phyloP scores from a whole-genome alignment of 1,139 yeast genomes.

The Debaryomyces subglobosus region DNA sequence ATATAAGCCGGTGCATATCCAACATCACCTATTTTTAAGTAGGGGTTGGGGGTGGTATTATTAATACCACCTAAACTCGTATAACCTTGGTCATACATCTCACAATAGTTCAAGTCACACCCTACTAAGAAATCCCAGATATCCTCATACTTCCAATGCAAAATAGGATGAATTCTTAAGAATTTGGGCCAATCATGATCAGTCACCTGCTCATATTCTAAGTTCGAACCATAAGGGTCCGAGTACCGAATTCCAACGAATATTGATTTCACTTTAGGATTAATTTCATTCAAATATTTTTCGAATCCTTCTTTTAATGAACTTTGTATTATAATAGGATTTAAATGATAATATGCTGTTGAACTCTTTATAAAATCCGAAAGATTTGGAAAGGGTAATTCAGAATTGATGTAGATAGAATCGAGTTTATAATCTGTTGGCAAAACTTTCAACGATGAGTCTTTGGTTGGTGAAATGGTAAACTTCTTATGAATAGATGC shows the following conservation, averaged over 20 bases:
- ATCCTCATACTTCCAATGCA: slow-evolving; percentile 79
- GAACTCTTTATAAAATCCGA: slow-evolving; percentile 47
- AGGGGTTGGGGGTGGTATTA: slow-evolving; percentile 70
- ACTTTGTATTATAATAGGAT: slow-evolving; percentile 47
- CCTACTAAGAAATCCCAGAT: slow-evolving; percentile 71
- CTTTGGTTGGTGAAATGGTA: slow-evolving; percentile 5
- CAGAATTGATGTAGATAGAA: slow-evolving; percentile 72
- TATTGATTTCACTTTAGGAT: slow-evolving; percentile 59
- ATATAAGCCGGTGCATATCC: slow-evolving; percentile 65
- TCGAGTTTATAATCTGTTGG: slow-evolving; percentile 45
- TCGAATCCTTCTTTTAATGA: slow-evolving; percentile 68
- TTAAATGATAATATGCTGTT: slow-evolving; percentile 45
- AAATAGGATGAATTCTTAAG: slow-evolving; percentile 75
- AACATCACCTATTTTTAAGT: slow-evolving; percentile 36
- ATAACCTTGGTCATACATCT: slow-evolving; percentile 73
- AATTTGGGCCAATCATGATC: slow-evolving; percentile 91
- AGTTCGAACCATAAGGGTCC: slow-evolving; percentile 70
- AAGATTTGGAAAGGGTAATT: slow-evolving; percentile 65
- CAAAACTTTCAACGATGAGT: slow-evolving; percentile 14
- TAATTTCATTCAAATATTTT: slow-evolving; percentile 48
- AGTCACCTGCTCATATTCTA: slow-evolving; percentile 63
- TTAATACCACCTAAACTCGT: slow-evolving; percentile 80
- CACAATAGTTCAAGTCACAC: slow-evolving; percentile 61
- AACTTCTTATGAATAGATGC: slow-evolving; percentile 54
- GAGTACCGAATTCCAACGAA: slow-evolving; percentile 81